Evolutionary conservation across 805 yeast species (phyloP).

Genomic region (Lachancea dasiensis): DNA sequence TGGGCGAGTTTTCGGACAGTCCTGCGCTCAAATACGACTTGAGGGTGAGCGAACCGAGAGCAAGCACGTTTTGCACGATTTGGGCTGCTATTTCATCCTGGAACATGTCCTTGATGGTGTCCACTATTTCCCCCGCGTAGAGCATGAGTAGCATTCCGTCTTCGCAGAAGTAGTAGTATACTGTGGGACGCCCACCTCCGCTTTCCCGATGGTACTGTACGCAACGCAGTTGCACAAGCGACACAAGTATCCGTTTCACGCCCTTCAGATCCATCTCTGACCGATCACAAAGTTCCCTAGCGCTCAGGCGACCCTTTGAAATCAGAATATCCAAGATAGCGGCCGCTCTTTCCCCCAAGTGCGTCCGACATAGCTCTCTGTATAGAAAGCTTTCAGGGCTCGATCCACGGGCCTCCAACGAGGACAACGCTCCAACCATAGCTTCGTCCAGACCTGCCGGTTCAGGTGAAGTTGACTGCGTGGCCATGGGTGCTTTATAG

Average conservation of each 20-base stretch:
- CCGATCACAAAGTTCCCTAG: conserved; percentile 44
- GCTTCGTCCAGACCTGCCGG: conserved; percentile 1
- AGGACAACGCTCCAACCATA: conserved; percentile 15
- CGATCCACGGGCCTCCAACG: conserved; percentile 43
- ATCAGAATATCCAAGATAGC: conserved; percentile 53
- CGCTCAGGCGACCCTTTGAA: conserved; percentile 59
- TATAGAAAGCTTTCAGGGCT: conserved; percentile 58
- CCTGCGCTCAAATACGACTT: conserved; percentile 41
- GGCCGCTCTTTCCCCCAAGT: conserved; percentile 71
- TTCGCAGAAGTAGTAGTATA: conserved; percentile 56
- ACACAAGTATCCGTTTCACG: conserved; percentile 62
- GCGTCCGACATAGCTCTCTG: conserved; percentile 45
- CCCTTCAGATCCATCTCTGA: conserved; percentile 43
- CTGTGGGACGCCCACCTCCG: conserved; percentile 25
- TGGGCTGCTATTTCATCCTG: conserved; percentile 30
- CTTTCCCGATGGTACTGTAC: conserved; percentile 57
- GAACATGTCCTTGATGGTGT: conserved; percentile 41
- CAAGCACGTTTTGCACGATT: conserved; percentile 62
- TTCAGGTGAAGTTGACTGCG: conserved; percentile 5
- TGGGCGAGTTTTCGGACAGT: conserved; percentile 18
- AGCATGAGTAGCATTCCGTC: conserved; percentile 57
- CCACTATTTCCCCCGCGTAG: conserved; percentile 72
- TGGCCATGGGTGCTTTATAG: conserved; percentile 4
- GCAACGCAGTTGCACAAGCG: conserved; percentile 74
- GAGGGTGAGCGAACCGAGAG: conserved; percentile 59